A percentile compares a stretch with the other conserved stretches of the same genome.
Conservation (phyloP, 225 moss, liverwort and hornwort genomes). For the Marchantia paleacea region DNA sequence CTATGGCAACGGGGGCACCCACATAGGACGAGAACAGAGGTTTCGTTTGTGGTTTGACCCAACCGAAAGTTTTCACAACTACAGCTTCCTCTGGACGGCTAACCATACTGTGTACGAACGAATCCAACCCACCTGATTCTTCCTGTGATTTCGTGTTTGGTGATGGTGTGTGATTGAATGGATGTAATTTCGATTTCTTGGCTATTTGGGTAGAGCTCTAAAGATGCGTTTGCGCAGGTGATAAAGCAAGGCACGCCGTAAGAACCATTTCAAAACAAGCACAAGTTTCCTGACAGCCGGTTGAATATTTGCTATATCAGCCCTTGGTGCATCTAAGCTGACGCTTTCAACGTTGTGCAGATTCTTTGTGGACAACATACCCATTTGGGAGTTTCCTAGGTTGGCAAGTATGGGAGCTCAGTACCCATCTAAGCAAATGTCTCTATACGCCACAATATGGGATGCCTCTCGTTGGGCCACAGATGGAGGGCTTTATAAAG, state of each 20-base stretch:
- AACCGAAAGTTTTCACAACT: constrained; percentile 68
- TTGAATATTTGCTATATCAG: too few species aligned
- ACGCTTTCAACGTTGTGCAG: constrained; percentile 30
- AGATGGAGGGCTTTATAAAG: constrained; percentile 79
- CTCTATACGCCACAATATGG: constrained; percentile 76
- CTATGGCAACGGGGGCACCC: constrained; percentile 78
- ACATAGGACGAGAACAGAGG: constrained; percentile 78
- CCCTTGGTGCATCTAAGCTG: too few species aligned
- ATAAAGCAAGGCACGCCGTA: background rate
- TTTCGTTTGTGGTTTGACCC: constrained; percentile 95
- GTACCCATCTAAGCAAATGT: constrained; percentile 79
- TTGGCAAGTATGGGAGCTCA: constrained; percentile 53
- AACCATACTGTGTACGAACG: constrained; percentile 86
- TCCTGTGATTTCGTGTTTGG: background rate
- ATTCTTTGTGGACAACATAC: constrained; percentile 81
- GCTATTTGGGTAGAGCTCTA: background rate
- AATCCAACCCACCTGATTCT: background rate
- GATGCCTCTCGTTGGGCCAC: constrained; percentile 94
- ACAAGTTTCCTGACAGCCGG: too few species aligned
- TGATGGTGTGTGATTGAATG: background rate
- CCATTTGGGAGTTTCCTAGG: constrained; percentile 65
- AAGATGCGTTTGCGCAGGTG: background rate
- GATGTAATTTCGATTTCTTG: background rate
- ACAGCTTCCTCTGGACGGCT: constrained; percentile 86
- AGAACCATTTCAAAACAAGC: too few species aligned